Percentiles rank a stretch among this genome's conserved stretches.
phyloP scores from a whole-genome alignment of 257 asterid species.

The Marsdenia floribunda region DNA sequence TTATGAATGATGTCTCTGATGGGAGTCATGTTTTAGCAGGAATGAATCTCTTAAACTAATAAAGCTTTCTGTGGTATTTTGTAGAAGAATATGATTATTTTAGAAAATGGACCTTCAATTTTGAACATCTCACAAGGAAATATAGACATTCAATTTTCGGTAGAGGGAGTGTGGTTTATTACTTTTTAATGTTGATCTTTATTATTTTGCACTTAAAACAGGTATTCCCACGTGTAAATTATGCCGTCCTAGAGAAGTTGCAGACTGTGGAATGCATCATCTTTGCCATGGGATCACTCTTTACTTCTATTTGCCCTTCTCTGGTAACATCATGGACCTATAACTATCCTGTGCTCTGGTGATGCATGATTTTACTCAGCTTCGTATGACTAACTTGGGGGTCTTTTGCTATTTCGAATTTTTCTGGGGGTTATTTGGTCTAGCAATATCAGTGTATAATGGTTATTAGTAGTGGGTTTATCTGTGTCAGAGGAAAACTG shows the following conservation, averaged over 20 bases:
- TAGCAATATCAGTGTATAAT: neutral
- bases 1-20: neutral
- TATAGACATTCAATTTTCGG: neutral
- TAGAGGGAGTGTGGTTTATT: neutral
- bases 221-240: constrained; percentile 83
- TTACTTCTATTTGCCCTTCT: constrained; percentile 94
- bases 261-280: constrained; percentile 69
- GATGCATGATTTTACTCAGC: neutral
- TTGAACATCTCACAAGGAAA: neutral
- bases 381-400: neutral
- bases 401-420: neutral
- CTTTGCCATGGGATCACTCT: constrained; percentile 94
- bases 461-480: neutral
- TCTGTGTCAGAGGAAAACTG: neutral
- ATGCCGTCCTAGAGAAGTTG: constrained; percentile 67
- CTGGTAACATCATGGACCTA: constrained; percentile 46
- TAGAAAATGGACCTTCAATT: neutral
- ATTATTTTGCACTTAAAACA: constrained; percentile 28
- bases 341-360: neutral
- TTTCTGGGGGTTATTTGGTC: neutral
- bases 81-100: neutral
- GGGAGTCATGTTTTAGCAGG: neutral
- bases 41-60: neutral
- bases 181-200: neutral
- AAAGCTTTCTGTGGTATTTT: neutral